Base-by-base conservation (phyloP, 1,284 basidiomycete genomes). In the Afroboletus lepidellus region DNA sequence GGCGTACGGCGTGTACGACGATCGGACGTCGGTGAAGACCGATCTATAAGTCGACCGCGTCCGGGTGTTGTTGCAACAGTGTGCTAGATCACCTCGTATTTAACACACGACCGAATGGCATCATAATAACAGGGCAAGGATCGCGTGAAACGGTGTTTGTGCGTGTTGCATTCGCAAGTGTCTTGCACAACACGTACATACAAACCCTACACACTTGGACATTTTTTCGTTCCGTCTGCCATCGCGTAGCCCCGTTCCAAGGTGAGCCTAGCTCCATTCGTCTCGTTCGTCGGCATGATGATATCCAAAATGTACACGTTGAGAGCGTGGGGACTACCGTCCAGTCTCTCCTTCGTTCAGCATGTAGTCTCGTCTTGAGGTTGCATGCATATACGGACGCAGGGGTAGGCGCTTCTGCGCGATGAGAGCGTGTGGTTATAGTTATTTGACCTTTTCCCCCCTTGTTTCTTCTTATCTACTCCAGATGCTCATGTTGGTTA, bases 291-390 rank as follows among this genome's bases (percentile, higher is more conserved):
- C 48, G 47, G 39, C 24, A 58, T 70, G 65, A 67, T 69, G 67
- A 69, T 67, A 70, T 24, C 44, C 48, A 44, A 30, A 60, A 56
- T 48, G 48, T 51, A 60, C 64, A 67, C 57, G 9, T 68, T 52
- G 50, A 50, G 65, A 67, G 67, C 56, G 57, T 41, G 58, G 65
- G 65, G 65, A 70, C 59, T 48, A 55, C 43, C 24, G 56, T 67
- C 65, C 65, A 67, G 68, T 61, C 69, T 59, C 65, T 59, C 52
- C 64, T 55, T 67, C 65, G 60, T 65, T 57, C 64, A 69, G 65
- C 64, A 65, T 65, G 53, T 43, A 55, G 46, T 9, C 68, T 70
- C 67, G 68, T 67, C 52, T 59, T 67, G 65, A 63, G 65, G 57
- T 15, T 65, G 57, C 53, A 54, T 70, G 65, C 60, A 67, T 49